phyloP scores from a whole-genome alignment of 2,329 filamentous ascomycete genomes.

The Microascus cirrosus region DNA sequence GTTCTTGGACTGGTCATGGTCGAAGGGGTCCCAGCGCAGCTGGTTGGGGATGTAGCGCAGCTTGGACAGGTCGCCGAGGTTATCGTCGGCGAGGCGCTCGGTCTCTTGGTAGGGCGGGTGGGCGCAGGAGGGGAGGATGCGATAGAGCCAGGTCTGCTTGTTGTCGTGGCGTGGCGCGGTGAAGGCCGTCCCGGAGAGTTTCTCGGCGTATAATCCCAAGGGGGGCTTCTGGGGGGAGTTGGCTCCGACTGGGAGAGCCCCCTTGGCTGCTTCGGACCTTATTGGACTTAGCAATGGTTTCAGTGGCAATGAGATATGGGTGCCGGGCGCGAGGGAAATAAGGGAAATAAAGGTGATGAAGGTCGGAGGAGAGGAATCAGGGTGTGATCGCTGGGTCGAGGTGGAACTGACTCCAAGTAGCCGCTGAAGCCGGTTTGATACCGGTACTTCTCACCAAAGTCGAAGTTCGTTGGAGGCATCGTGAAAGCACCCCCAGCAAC shows the following conservation, averaged over 20 bases:
- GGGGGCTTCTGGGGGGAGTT: slow-evolving; percentile 78
- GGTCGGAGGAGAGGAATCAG: no score
- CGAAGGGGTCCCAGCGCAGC: slow-evolving; percentile 68
- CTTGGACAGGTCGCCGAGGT: slow-evolving; percentile 19
- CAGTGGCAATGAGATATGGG: neutral
- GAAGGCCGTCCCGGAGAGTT: slow-evolving; percentile 62
- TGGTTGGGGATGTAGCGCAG: slow-evolving; percentile 72
- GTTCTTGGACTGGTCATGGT: slow-evolving; percentile 44
- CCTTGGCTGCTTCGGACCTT: slow-evolving; percentile 66
- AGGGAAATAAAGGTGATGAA: neutral
- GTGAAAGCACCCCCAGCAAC: neutral
- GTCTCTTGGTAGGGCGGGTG: slow-evolving; percentile 44
- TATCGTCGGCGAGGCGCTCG: slow-evolving; percentile 13
- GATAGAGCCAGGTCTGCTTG: slow-evolving; percentile 63
- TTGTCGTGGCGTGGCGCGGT: slow-evolving; percentile 59
- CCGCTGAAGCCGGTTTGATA: slow-evolving; percentile 72
- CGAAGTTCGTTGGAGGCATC: slow-evolving; percentile 41
- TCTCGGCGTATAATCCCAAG: slow-evolving; percentile 72
- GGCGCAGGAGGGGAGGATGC: slow-evolving; percentile 53
- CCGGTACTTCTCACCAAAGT: slow-evolving; percentile 47
- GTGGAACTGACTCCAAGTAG: slow-evolving; percentile 60
- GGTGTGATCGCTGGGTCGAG: no score
- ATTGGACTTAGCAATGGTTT: neutral
- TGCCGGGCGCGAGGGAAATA: neutral
- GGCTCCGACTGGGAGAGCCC: slow-evolving; percentile 60